These are phyloP conservation scores for Metschnikowia lachancei DNA, from an alignment of 805 yeast species.

Conservation along the genomic window DNA sequence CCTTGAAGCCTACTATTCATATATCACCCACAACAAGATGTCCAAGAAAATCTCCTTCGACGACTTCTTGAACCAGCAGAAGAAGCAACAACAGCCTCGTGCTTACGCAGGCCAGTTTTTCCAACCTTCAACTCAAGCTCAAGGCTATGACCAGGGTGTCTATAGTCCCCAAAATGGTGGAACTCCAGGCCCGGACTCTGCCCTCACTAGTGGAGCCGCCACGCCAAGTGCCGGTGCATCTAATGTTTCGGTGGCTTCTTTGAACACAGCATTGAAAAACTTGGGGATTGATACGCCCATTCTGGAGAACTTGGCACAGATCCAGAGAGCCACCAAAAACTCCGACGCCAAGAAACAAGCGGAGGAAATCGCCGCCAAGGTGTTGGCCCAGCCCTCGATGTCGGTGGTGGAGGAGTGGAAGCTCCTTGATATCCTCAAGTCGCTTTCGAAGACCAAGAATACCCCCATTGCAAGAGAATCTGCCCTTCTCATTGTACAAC, in stretches of 20 bases:
- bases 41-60: constrained; percentile 44
- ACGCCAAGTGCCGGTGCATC: constrained; percentile 45
- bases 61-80: constrained; percentile 50
- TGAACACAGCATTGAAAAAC: constrained; percentile 67
- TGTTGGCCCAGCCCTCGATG: constrained; percentile 42
- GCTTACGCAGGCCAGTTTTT: constrained; percentile 22
- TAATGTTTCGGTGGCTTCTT: constrained; percentile 68
- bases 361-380: constrained; percentile 48
- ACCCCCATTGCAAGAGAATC: constrained; percentile 75
- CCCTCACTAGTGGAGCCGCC: constrained; percentile 35
- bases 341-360: constrained; percentile 57
- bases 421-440: constrained; percentile 56
- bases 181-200: constrained; percentile 17
- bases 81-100: constrained; percentile 29
- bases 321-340: constrained; percentile 51
- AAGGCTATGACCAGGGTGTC: constrained; percentile 8
- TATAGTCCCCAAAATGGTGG: constrained; percentile 11
- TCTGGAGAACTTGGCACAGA: constrained; percentile 50
- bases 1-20: too few relatives aligned
- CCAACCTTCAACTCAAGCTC: constrained; percentile 13
- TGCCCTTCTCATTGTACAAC: constrained; percentile 61
- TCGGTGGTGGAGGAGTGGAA: constrained; percentile 60
- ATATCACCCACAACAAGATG: too few relatives aligned
- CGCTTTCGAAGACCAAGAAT: constrained; percentile 72
- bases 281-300: constrained; percentile 61